phyloP scores from a whole-genome alignment of 345 rosid species.

The Lenwebbia sp. region DNA sequence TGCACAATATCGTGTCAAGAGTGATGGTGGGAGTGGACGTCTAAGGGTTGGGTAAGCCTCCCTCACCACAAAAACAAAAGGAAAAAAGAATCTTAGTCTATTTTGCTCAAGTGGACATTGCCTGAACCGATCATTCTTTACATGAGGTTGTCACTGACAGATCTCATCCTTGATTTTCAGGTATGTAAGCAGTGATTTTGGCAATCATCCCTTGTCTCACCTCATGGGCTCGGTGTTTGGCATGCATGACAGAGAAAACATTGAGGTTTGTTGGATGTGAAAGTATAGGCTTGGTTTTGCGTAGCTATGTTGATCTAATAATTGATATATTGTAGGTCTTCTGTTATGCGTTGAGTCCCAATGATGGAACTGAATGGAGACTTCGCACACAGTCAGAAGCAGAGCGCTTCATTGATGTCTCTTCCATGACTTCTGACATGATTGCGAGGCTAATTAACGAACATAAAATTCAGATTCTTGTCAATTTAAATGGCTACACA shows the following conservation, averaged over 20 bases:
- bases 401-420: constrained; percentile 88
- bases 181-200: constrained; percentile 92
- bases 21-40: constrained; percentile 54
- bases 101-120: background rate
- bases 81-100: background rate
- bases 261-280: constrained; percentile 48
- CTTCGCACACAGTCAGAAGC: constrained; percentile 82
- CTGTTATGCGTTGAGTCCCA: constrained; percentile 92
- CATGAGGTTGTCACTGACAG: background rate
- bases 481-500: constrained; percentile 95
- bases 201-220: constrained; percentile 96
- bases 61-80: too few species aligned
- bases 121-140: background rate
- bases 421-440: constrained; percentile 78
- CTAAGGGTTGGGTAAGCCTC: constrained; percentile 58
- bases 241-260: constrained; percentile 79
- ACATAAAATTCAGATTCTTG: constrained; percentile 78
- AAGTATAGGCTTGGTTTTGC: background rate
- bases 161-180: background rate
- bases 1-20: constrained; percentile 47
- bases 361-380: constrained; percentile 97
- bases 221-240: constrained; percentile 99
- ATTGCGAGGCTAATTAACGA: constrained; percentile 80
- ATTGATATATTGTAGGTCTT: constrained; percentile 41
- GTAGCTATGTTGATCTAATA: background rate